These are phyloP conservation scores for Leptographium radiaticola DNA, from an alignment of 2,329 filamentous ascomycete genomes.

Conservation along the genomic window DNA sequence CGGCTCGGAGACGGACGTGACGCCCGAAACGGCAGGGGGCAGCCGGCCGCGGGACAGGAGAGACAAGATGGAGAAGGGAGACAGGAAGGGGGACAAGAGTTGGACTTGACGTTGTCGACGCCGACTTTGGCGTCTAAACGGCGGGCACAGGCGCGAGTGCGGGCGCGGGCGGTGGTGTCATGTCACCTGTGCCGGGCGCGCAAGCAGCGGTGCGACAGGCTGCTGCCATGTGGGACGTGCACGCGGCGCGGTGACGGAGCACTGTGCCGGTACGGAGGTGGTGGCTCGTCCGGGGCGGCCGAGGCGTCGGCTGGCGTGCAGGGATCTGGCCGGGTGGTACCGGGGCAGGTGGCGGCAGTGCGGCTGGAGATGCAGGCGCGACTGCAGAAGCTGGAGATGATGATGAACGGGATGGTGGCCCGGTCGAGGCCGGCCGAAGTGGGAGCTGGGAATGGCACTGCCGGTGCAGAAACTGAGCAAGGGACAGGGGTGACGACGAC, in stretches of 20 bases:
- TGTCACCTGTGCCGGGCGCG: conserved; percentile 27
- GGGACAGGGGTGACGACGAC: background rate
- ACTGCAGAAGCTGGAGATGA: conserved; percentile 26
- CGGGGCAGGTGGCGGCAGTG: background rate
- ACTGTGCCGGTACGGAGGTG: conserved; percentile 20
- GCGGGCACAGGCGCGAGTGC: conserved; percentile 14
- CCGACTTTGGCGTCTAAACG: background rate
- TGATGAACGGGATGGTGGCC: conserved; percentile 24
- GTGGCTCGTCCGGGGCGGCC: background rate
- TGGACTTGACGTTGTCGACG: too few species aligned
- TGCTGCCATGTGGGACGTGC: conserved; percentile 26
- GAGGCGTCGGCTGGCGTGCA: conserved; percentile 9
- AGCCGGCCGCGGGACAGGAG: background rate
- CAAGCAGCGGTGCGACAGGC: conserved; percentile 30
- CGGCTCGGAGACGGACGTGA: background rate
- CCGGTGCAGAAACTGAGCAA: background rate
- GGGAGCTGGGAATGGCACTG: background rate
- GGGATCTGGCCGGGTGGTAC: background rate
- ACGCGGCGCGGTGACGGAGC: conserved; percentile 22
- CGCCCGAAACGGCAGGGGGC: background rate
- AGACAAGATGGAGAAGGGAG: background rate
- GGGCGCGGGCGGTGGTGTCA: conserved; percentile 24
- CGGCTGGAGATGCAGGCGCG: conserved; percentile 25
- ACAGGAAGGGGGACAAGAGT: background rate
- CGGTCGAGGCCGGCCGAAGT: background rate